These are phyloP conservation scores for Astragalus membranaceus DNA, from an alignment of 306 rosid genomes.

Conservation along the genomic window DNA sequence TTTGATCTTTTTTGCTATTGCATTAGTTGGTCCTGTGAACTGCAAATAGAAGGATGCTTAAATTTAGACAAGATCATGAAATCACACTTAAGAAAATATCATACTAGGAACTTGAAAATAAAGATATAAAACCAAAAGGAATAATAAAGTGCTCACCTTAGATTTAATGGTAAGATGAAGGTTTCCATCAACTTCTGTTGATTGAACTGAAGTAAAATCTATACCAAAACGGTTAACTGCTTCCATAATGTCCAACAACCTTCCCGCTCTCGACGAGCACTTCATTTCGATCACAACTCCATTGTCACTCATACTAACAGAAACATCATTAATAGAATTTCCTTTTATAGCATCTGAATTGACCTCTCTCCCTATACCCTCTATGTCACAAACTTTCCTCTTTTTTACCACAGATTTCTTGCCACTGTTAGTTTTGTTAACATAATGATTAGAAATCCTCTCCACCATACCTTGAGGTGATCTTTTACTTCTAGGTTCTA, in stretches of 20 bases:
- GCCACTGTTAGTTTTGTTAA: constrained; percentile 35
- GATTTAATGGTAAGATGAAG: constrained; percentile 55
- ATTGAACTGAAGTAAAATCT: constrained; percentile 69
- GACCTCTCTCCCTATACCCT: constrained; percentile 33
- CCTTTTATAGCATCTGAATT: constrained; percentile 20
- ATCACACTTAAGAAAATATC: too few species aligned
- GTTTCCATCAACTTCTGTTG: constrained; percentile 55
- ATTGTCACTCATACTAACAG: constrained; percentile 33
- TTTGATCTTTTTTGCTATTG: constrained; percentile 33
- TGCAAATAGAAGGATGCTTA: constrained; percentile 13
- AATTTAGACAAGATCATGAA: background rate
- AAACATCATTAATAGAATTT: constrained; percentile 30
- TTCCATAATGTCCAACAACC: constrained; percentile 60
- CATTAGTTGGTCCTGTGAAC: constrained; percentile 28
- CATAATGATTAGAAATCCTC: constrained; percentile 59
- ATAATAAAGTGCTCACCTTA: constrained; percentile 36
- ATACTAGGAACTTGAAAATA: too few species aligned
- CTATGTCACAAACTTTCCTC: constrained; percentile 62
- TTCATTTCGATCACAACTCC: constrained; percentile 50
- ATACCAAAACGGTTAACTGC: constrained; percentile 42
- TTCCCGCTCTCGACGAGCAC: constrained; percentile 52
- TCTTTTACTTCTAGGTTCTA: constrained; percentile 39
- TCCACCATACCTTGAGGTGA: constrained; percentile 48
- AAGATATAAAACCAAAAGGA: background rate
- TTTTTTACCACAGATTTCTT: constrained; percentile 49